phyloP scores from a whole-genome alignment of 805 yeast species.

The Candida hungchunana region DNA sequence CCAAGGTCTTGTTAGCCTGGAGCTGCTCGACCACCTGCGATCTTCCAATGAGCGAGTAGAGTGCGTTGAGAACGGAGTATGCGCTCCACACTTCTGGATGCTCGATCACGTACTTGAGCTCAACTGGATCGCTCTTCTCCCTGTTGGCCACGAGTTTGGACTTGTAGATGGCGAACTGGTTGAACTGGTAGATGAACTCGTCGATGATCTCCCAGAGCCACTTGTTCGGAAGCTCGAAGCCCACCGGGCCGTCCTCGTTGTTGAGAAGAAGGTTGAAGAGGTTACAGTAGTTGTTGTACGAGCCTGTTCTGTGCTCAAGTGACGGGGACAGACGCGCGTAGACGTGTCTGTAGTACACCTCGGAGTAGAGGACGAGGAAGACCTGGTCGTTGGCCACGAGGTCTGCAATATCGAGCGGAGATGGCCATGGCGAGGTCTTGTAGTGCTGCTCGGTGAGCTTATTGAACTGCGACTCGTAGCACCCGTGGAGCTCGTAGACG shows the following conservation, averaged over 20 bases:
- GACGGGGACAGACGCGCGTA: constrained; percentile 41
- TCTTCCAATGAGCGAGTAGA: constrained; percentile 42
- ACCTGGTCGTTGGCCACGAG: constrained; percentile 41
- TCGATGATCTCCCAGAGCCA: constrained; percentile 53
- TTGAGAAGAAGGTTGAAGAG: constrained; percentile 42
- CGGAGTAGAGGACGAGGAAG: constrained; percentile 43
- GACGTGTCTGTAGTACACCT: constrained; percentile 46
- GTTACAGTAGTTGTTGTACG: constrained; percentile 46
- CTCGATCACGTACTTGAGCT: constrained; percentile 34
- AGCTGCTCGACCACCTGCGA: constrained; percentile 21
- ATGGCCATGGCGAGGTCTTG: constrained; percentile 42
- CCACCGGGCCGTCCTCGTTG: constrained; percentile 38
- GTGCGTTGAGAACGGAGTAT: constrained; percentile 43
- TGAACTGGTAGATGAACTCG: constrained; percentile 49
- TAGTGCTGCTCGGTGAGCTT: constrained; percentile 42
- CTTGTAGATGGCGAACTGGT: constrained; percentile 39
- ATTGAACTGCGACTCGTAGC: constrained; percentile 42
- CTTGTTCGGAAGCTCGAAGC: constrained; percentile 42
- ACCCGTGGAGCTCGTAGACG: constrained; percentile 38
- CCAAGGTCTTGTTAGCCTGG: constrained; percentile 12
- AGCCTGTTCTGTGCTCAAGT: constrained; percentile 40
- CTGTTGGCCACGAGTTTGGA: constrained; percentile 32
- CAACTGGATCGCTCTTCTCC: constrained; percentile 27
- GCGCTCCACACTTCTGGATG: constrained; percentile 43
- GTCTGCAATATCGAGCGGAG: constrained; percentile 40